Percentiles rank a stretch among this genome's conserved stretches.
These are phyloP conservation scores for Phytopythium montanum DNA, from an alignment of 352 stramenopile genomes.

Conservation along the genomic window DNA sequence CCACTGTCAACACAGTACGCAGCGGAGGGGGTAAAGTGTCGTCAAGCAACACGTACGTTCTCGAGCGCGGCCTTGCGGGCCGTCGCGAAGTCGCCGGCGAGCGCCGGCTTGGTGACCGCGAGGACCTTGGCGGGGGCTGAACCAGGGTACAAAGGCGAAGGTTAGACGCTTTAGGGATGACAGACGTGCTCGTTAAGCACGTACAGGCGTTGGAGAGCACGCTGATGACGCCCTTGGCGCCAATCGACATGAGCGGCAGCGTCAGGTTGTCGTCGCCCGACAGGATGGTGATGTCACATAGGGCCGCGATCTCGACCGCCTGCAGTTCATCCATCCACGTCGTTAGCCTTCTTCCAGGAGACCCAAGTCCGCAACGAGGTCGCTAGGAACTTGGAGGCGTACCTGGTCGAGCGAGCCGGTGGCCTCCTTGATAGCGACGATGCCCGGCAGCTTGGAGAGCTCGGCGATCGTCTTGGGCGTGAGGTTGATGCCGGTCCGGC, in stretches of 20 bases:
- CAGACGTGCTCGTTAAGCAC: slow-evolving; percentile 9
- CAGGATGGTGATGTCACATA: slow-evolving; percentile 91
- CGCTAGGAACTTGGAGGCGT: too few species aligned
- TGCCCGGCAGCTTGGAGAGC: slow-evolving; percentile 91
- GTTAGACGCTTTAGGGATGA: neutral
- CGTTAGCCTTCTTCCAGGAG: neutral
- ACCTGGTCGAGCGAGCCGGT: slow-evolving; percentile 90
- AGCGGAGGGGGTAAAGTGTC: neutral
- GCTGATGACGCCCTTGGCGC: slow-evolving; percentile 87
- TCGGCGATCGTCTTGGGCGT: slow-evolving; percentile 92
- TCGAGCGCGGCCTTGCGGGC: slow-evolving; percentile 82
- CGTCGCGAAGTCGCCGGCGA: slow-evolving; percentile 75
- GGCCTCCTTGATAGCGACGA: slow-evolving; percentile 98
- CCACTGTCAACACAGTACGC: slow-evolving; percentile 26
- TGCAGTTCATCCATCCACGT: slow-evolving; percentile 1
- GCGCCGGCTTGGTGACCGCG: slow-evolving; percentile 69
- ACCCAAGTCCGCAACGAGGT: neutral
- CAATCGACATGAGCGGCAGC: slow-evolving; percentile 87
- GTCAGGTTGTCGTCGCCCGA: slow-evolving; percentile 91
- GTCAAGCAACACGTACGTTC: slow-evolving; percentile 48
- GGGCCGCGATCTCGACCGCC: slow-evolving; percentile 82
- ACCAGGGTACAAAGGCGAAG: neutral
- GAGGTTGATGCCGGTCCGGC: slow-evolving; percentile 95
- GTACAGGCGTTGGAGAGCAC: slow-evolving; percentile 88
- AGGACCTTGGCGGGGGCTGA: slow-evolving; percentile 82